phyloP scores from a whole-genome alignment of 306 rosid species.

The Vicia faba region DNA sequence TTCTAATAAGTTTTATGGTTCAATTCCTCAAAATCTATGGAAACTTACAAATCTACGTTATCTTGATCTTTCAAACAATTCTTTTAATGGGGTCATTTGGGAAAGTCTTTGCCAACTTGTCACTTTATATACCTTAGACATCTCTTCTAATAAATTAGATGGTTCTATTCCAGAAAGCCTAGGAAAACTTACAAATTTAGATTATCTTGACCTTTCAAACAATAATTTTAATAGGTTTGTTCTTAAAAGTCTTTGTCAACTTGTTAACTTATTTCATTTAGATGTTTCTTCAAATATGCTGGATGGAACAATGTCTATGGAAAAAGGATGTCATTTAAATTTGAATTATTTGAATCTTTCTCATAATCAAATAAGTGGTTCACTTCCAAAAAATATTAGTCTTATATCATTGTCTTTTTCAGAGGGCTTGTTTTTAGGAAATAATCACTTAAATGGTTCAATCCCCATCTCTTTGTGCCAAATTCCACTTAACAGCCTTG shows the following conservation, averaged over 20 bases:
- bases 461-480: slow-evolving; percentile 29
- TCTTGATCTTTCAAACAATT: no score
- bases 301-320: not conserved
- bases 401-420: no score
- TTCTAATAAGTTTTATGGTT: no score
- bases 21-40: no score
- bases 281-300: slow-evolving; percentile 26
- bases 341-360: not conserved
- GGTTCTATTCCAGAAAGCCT: not conserved
- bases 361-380: slow-evolving; percentile 5
- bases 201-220: not conserved
- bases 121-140: accelerated
- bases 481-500: not conserved
- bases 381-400: slow-evolving; percentile 9
- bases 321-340: not conserved
- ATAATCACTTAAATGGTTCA: slow-evolving; percentile 33
- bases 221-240: not conserved
- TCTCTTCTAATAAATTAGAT: slow-evolving; percentile 1
- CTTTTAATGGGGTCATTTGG: not conserved
- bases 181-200: not conserved
- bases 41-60: no score
- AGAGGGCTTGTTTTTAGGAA: no score
- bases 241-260: not conserved
- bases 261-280: accelerated
- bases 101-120: slow-evolving; percentile 2